Evolutionary conservation across 2,329 filamentous ascomycete genomes (phyloP).

Genomic region (Spiromastix sp.): DNA sequence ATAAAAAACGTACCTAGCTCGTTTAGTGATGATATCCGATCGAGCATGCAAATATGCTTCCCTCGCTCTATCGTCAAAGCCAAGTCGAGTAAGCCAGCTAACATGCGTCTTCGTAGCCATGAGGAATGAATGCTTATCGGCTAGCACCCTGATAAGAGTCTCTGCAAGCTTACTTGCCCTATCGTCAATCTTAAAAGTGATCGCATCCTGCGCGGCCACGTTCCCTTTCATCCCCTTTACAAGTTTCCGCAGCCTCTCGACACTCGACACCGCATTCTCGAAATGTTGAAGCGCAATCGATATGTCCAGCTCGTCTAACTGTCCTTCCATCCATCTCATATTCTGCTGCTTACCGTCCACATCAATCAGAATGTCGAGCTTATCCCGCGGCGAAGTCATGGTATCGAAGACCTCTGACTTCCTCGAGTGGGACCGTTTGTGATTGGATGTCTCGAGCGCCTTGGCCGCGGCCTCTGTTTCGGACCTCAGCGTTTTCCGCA

Average conservation of each 20-base stretch:
- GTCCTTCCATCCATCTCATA: constrained; percentile 85
- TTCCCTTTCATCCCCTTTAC: constrained; percentile 77
- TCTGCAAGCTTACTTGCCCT: constrained; percentile 66
- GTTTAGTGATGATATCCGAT: constrained; percentile 65
- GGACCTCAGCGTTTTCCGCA: constrained; percentile 73
- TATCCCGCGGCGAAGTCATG: constrained; percentile 66
- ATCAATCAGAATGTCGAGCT: constrained; percentile 69
- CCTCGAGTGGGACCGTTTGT: constrained; percentile 59
- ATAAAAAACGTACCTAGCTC: constrained; percentile 55
- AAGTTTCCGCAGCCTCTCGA: constrained; percentile 75
- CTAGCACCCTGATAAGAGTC: constrained; percentile 65
- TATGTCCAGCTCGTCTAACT: constrained; percentile 94
- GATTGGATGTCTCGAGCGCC: constrained; percentile 74
- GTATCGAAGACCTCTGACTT: constrained; percentile 66
- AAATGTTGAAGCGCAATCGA: constrained; percentile 86
- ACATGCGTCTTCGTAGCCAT: constrained; percentile 72
- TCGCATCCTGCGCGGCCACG: constrained; percentile 77
- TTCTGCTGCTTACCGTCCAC: constrained; percentile 96
- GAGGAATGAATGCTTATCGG: constrained; percentile 66
- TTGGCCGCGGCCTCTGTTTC: constrained; percentile 83
- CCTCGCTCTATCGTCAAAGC: constrained; percentile 80
- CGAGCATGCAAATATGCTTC: constrained; percentile 78
- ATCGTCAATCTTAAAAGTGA: constrained; percentile 83
- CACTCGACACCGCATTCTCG: constrained; percentile 68
- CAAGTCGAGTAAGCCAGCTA: constrained; percentile 72